phyloP scores from a whole-genome alignment of 2,329 filamentous ascomycete genomes.

The Sclerotinia borealis region DNA sequence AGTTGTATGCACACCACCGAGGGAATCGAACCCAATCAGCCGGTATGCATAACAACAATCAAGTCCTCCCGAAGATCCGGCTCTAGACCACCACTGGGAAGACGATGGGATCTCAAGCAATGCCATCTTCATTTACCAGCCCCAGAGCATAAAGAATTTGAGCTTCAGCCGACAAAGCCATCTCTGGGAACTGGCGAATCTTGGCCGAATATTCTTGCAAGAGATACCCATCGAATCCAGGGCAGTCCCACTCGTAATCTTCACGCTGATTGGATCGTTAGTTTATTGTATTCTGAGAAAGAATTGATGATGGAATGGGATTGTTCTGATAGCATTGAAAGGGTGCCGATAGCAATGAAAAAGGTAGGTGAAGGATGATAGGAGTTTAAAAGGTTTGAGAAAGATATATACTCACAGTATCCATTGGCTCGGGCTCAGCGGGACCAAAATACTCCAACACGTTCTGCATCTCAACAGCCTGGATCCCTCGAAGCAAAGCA shows the following conservation, averaged over 20 bases:
- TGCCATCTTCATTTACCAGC: not conserved
- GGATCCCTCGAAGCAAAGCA: not conserved
- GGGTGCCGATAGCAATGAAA: no score
- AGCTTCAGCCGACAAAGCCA: not conserved
- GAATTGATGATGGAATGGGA: not conserved
- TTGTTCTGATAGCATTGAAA: not conserved
- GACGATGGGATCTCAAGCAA: constrained; percentile 1
- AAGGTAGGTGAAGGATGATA: not conserved
- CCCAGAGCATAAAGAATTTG: not conserved
- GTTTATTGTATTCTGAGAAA: not conserved
- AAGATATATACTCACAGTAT: not conserved
- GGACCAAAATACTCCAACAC: not conserved
- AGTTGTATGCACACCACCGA: not conserved
- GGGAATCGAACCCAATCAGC: not conserved
- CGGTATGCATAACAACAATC: no score
- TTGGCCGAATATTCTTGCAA: not conserved
- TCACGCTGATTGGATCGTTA: not conserved
- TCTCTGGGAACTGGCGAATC: not conserved
- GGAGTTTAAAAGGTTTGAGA: not conserved
- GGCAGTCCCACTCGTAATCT: constrained; percentile 2
- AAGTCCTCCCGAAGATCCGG: not conserved
- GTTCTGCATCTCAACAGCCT: not conserved
- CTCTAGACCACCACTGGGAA: not conserved
- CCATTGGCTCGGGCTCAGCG: not conserved
- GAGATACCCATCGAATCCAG: constrained; percentile 4